Evolutionary conservation across 179 eudicot species (phyloP), one percentile per base, ranked within the genome.

Genomic region (Vitellaria paradoxa): DNA sequence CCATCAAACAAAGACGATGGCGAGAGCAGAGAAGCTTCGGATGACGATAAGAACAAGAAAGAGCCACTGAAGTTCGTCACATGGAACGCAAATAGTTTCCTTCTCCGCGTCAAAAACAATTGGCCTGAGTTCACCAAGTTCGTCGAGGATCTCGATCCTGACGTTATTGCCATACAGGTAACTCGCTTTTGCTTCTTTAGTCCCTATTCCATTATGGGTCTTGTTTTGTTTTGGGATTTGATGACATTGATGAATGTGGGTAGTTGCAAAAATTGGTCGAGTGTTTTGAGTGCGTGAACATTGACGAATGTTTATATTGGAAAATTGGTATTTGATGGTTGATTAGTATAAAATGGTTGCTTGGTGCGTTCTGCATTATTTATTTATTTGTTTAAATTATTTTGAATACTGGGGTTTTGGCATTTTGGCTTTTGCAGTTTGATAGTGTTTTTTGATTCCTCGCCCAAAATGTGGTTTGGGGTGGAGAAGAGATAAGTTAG

Each of bases 21-120:
- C 23, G 71, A 74, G 17, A 59, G 72, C 75, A 47, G 37, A 65
- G 76, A 74, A 26, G 66, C 86, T 65, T 76, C 84, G 18, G 79
- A 80, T 14, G 75, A 77, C 26, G 81, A 76, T 45, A 78, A 78
- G 13, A 68, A 15, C 57, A 42, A 79, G 45, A 87, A 87, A 72
- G 97, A 96, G 66, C 99, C 98, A n/a, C 74, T 80, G 74, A 96
- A 92, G 90, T 96, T 93, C 85, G 21, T 96, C 65, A 93, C 99
- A 26, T 96, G 99, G 99, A 96, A 96, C 71, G 99, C 97, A 6
- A 96, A 96, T 69, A 93, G 98, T 75, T 89, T 96, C 37, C 92
- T 96, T 56, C 91, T 96, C 21, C 92, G 99, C 12, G 87, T 89
- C 70, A 96, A 96, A 78, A 96, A 91, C 84, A 85, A 93, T 77